A percentile compares a stretch with the other conserved stretches of the same genome.
These are phyloP conservation scores for Elaeis oleifera DNA, from an alignment of 202 grass and related monocot genomes.

Conservation along the genomic window DNA sequence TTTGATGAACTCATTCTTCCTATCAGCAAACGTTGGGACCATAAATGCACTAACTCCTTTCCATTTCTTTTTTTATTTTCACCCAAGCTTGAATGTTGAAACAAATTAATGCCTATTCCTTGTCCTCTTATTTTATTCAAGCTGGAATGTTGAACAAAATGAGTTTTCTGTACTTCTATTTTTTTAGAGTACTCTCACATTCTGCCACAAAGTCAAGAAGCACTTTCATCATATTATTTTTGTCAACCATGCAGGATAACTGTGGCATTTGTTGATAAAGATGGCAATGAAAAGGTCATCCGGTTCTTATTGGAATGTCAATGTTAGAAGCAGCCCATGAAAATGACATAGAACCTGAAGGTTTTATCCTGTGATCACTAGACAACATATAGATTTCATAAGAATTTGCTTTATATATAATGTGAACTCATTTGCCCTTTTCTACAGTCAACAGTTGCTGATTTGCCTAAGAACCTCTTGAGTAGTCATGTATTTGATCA, in stretches of 20 bases:
- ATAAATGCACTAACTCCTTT: too few species aligned
- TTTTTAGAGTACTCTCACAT: not conserved
- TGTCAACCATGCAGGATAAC: constrained; percentile 48
- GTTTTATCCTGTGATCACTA: constrained; percentile 19
- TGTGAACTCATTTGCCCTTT: too few species aligned
- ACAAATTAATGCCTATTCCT: too few species aligned
- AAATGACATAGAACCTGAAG: constrained; percentile 97
- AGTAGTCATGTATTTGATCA: not conserved
- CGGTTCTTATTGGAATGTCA: constrained; percentile 88
- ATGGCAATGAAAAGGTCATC: constrained; percentile 55
- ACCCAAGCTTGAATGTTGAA: too few species aligned
- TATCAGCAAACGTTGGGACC: too few species aligned
- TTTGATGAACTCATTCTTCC: too few species aligned
- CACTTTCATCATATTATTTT: constrained; percentile 5
- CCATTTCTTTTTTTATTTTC: too few species aligned
- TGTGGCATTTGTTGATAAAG: constrained; percentile 76
- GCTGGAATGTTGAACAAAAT: too few species aligned
- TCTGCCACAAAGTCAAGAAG: not conserved
- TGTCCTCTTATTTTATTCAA: too few species aligned
- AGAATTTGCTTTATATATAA: too few species aligned
- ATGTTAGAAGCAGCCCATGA: constrained; percentile 93
- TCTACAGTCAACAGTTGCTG: too few species aligned
- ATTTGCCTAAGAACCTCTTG: not conserved
- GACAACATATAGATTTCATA: too few species aligned
- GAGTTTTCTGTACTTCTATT: not conserved